These are phyloP conservation scores for Neckera pumila DNA, from an alignment of 225 moss, liverwort and hornwort species.

Conservation along the genomic window DNA sequence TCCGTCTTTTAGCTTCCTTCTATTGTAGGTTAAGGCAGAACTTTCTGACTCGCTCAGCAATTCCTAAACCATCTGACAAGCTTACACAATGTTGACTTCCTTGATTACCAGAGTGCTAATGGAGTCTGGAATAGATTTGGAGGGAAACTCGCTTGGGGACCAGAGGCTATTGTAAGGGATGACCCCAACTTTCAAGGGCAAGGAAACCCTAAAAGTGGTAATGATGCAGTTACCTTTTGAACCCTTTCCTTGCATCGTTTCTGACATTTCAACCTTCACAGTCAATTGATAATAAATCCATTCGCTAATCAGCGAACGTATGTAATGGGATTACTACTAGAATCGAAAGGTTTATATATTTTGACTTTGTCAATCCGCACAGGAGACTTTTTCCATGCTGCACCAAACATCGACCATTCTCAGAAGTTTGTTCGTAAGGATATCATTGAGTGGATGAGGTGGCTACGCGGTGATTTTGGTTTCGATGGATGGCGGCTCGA, in stretches of 20 bases:
- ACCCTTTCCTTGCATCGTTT: neutral
- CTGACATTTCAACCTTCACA: neutral
- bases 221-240: neutral
- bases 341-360: neutral
- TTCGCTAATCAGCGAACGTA: neutral
- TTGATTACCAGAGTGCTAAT: constrained; percentile 39
- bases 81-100: constrained; percentile 19
- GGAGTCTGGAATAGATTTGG: constrained; percentile 81
- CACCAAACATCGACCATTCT: constrained; percentile 89
- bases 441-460: constrained; percentile 72
- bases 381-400: constrained; percentile 88
- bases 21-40: neutral
- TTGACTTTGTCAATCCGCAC: neutral
- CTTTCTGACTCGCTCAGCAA: neutral
- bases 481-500: constrained; percentile 95
- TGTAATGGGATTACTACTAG: neutral
- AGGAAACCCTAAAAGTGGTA: constrained; percentile 82
- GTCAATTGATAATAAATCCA: neutral
- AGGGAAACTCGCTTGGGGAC: constrained; percentile 88
- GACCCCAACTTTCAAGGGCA: constrained; percentile 87
- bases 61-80: neutral
- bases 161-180: constrained; percentile 82
- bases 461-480: constrained; percentile 62
- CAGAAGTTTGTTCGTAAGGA: constrained; percentile 77
- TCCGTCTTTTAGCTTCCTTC: neutral